Conservation (phyloP, 768 basidiomycete species). For the Boletus subparvulus region DNA sequence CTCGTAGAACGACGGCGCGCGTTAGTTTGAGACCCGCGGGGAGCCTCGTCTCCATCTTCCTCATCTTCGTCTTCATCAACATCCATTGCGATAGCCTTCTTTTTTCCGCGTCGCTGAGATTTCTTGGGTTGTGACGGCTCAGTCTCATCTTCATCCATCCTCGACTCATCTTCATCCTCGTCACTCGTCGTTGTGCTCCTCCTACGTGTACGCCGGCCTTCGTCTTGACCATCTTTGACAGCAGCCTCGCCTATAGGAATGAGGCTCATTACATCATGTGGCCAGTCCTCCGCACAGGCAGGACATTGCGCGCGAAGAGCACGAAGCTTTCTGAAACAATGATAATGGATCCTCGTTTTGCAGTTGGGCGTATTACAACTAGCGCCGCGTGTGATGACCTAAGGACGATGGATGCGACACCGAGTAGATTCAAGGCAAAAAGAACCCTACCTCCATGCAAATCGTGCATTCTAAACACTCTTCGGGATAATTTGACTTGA, state of each 20-base stretch:
- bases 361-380: slow-evolving; percentile 64
- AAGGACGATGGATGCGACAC: not conserved
- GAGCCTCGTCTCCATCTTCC: slow-evolving; percentile 23
- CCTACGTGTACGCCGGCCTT: slow-evolving; percentile 37
- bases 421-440: not conserved
- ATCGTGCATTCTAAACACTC: slow-evolving; percentile 71
- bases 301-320: slow-evolving; percentile 51
- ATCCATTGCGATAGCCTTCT: slow-evolving; percentile 39
- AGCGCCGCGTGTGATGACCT: slow-evolving; percentile 71
- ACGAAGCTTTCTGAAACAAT: slow-evolving; percentile 59
- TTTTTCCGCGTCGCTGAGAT: slow-evolving; percentile 28
- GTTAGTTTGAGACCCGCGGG: slow-evolving; percentile 17
- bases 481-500: slow-evolving; percentile 70
- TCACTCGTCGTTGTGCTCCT: slow-evolving; percentile 37
- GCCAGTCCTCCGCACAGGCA: slow-evolving; percentile 60
- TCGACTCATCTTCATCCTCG: slow-evolving; percentile 43
- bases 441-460: slow-evolving; percentile 59
- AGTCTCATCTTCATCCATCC: slow-evolving; percentile 33
- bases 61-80: slow-evolving; percentile 44
- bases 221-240: slow-evolving; percentile 58
- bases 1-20: slow-evolving; percentile 22
- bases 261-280: slow-evolving; percentile 48
- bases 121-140: slow-evolving; percentile 33
- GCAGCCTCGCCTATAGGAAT: slow-evolving; percentile 68
- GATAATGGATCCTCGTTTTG: slow-evolving; percentile 59